Conservation (phyloP, 306 rosid genomes). For the Elaeagnus macrophylla region DNA sequence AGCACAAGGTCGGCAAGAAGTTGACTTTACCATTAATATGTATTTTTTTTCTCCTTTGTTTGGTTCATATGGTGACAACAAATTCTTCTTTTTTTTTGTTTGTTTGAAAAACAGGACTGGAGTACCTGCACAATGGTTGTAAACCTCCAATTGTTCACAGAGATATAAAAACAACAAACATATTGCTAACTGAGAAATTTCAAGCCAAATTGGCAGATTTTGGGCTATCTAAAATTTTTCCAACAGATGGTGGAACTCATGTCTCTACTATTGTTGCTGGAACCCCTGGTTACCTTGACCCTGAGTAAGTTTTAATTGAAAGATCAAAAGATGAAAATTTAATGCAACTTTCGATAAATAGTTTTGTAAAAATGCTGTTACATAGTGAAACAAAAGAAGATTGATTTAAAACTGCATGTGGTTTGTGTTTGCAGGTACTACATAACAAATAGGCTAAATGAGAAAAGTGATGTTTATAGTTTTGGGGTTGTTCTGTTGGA, state of each 20-base stretch:
- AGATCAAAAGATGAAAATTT: not conserved
- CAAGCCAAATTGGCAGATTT: conserved; percentile 36
- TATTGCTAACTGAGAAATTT: conserved; percentile 25
- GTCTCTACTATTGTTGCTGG: conserved; percentile 23
- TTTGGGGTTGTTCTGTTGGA: conserved; percentile 25
- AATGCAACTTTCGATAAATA: not conserved
- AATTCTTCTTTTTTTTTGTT: not conserved
- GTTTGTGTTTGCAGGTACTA: conserved; percentile 14
- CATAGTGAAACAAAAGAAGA: not conserved
- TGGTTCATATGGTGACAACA: not conserved
- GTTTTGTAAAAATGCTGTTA: not conserved
- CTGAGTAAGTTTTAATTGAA: conserved; percentile 14
- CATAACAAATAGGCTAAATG: conserved; percentile 16
- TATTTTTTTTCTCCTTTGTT: not conserved
- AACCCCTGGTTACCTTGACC: conserved; percentile 30
- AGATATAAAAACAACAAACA: conserved; percentile 31
- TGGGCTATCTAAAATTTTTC: conserved; percentile 28
- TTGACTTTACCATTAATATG: not conserved
- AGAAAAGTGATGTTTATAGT: conserved; percentile 28
- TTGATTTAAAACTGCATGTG: not conserved
- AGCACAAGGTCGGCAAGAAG: conserved; percentile 21
- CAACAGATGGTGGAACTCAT: conserved; percentile 17
- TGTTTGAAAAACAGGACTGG: conserved; percentile 23
- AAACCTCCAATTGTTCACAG: conserved; percentile 31
- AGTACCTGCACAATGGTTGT: conserved; percentile 36